Conservation (phyloP, 2,329 filamentous ascomycete genomes). For the Trichoderma lentiforme region DNA sequence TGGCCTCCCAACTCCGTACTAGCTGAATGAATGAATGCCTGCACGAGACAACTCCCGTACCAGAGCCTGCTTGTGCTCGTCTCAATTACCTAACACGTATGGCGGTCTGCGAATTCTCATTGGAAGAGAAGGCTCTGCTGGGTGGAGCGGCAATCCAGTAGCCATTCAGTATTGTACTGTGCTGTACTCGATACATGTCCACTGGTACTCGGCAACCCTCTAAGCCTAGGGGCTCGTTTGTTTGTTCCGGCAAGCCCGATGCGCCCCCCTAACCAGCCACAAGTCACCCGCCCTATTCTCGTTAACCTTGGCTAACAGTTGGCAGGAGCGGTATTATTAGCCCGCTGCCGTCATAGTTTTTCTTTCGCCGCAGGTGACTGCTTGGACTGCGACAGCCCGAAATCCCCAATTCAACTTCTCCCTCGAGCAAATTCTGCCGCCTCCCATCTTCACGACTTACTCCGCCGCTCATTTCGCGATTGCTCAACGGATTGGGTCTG, state of each 20-base stretch:
- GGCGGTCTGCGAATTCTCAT: not conserved
- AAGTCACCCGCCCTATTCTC: not conserved
- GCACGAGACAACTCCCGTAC: too few species aligned
- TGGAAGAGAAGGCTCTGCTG: not conserved
- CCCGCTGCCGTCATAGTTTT: not conserved
- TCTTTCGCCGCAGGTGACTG: not conserved
- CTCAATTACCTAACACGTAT: not conserved
- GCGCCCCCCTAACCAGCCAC: not conserved
- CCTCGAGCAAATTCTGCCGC: constrained; percentile 1
- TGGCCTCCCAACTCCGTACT: not conserved
- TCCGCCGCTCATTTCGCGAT: constrained; percentile 46
- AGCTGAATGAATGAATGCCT: not conserved
- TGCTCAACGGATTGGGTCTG: constrained; percentile 28
- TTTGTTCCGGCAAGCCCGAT: not conserved
- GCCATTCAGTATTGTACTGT: not conserved
- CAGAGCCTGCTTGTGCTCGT: not conserved
- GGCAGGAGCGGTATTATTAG: not conserved
- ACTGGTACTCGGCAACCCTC: not conserved
- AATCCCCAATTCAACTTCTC: not conserved
- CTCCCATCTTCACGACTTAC: constrained; percentile 38
- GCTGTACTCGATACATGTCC: not conserved
- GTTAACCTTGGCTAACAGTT: not conserved
- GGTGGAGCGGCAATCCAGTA: not conserved
- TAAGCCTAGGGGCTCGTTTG: not conserved
- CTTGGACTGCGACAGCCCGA: not conserved